Conservation (phyloP, 352 stramenopile species). For the Phytophthora chlamydospora region DNA sequence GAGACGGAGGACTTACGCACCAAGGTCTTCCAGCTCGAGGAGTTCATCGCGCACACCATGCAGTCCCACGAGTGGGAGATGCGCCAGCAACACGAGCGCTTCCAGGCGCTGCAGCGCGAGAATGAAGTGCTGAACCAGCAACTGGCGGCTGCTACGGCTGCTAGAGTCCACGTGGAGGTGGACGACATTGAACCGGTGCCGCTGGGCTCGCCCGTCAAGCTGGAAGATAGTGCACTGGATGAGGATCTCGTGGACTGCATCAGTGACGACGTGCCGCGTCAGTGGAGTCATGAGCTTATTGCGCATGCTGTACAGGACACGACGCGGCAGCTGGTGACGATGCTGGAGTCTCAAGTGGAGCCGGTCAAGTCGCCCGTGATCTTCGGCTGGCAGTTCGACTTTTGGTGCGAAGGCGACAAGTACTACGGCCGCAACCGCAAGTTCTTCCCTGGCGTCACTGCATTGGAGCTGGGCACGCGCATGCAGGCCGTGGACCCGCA, state of each 20-base stretch:
- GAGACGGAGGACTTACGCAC: slow-evolving; percentile 72
- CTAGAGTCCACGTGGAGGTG: slow-evolving; percentile 2
- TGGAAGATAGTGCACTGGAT: slow-evolving; percentile 30
- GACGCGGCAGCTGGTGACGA: slow-evolving; percentile 47
- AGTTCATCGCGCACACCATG: slow-evolving; percentile 66
- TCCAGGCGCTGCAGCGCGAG: slow-evolving; percentile 49
- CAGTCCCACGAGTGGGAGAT: slow-evolving; percentile 63
- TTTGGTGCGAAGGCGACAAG: slow-evolving; percentile 55
- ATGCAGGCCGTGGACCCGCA: slow-evolving; percentile 55
- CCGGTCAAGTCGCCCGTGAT: slow-evolving; percentile 50
- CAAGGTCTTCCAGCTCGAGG: slow-evolving; percentile 74
- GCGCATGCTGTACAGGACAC: slow-evolving; percentile 44
- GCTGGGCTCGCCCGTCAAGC: slow-evolving; percentile 31
- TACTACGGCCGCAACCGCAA: slow-evolving; percentile 69
- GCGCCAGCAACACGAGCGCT: slow-evolving; percentile 46
- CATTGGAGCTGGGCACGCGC: slow-evolving; percentile 57
- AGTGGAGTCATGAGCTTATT: slow-evolving; percentile 41
- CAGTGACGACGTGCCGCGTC: slow-evolving; percentile 9
- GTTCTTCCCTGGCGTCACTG: slow-evolving; percentile 64
- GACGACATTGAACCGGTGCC: slow-evolving; percentile 33
- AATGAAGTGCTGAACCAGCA: slow-evolving; percentile 46
- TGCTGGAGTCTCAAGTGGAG: slow-evolving; percentile 42
- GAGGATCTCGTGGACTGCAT: slow-evolving; percentile 34
- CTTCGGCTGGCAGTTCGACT: slow-evolving; percentile 72
- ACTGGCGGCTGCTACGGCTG: slow-evolving; percentile 7